Conservation (phyloP, 768 basidiomycete genomes). For the Leccinum imitatum region DNA sequence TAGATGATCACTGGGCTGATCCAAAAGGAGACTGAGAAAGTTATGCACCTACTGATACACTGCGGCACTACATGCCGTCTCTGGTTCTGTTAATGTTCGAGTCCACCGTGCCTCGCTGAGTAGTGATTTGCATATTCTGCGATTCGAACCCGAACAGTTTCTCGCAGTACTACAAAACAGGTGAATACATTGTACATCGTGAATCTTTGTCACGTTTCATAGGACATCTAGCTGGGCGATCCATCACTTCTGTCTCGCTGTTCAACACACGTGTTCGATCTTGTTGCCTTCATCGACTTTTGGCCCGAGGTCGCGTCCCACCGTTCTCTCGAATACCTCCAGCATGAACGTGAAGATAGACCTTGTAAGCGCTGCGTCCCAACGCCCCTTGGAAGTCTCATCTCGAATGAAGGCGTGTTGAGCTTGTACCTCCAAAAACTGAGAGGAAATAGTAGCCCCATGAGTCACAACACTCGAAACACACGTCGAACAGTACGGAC, state of each 20-base stretch:
- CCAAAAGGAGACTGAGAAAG: too few species aligned
- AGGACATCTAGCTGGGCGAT: background rate
- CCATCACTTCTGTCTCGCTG: background rate
- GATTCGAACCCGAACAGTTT: too few species aligned
- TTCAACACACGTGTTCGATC: conserved; percentile 73
- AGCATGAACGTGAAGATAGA: conserved; percentile 84
- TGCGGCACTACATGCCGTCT: too few species aligned
- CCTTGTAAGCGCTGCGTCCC: conserved; percentile 89
- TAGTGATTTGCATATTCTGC: too few species aligned
- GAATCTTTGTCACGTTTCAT: background rate
- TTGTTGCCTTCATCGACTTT: conserved; percentile 43
- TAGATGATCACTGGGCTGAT: too few species aligned
- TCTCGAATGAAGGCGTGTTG: conserved; percentile 97
- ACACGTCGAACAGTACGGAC: conserved; percentile 44
- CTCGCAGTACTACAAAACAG: too few species aligned
- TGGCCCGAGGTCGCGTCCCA: conserved; percentile 83
- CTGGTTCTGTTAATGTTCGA: too few species aligned
- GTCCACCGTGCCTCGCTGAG: too few species aligned
- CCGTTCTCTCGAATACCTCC: conserved; percentile 89
- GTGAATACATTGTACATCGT: too few species aligned
- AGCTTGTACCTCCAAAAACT: conserved; percentile 96
- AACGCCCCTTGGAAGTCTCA: conserved; percentile 88
- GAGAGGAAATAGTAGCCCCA: conserved; percentile 1
- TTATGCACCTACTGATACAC: too few species aligned
- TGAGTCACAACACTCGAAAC: conserved; percentile 14